Percentiles rank a stretch among this genome's conserved stretches.
These are phyloP conservation scores for Lablab purpureus DNA, from an alignment of 306 rosid genomes.

Conservation along the genomic window DNA sequence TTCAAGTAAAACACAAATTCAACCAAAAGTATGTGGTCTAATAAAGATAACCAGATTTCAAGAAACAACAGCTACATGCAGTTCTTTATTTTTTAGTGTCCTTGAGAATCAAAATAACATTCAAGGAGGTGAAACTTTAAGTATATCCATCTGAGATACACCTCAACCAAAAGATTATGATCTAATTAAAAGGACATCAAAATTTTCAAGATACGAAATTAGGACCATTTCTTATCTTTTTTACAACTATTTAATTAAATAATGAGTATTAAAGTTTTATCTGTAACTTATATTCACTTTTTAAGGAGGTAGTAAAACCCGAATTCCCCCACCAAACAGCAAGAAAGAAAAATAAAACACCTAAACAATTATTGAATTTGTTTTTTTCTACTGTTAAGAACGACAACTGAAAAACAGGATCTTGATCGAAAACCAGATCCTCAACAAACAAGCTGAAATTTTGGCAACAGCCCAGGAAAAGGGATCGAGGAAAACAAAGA, in stretches of 20 bases:
- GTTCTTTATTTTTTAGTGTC: background rate
- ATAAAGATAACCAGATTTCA: background rate
- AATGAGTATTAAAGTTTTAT: background rate
- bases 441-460: background rate
- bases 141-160: background rate
- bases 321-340: background rate
- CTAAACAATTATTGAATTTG: background rate
- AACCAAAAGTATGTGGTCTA: background rate
- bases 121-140: background rate
- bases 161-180: background rate
- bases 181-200: background rate
- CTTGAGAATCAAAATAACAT: background rate
- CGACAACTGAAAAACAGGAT: background rate
- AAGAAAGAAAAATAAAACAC: background rate
- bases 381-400: background rate
- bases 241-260: background rate
- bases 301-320: background rate
- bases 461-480: background rate
- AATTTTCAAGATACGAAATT: background rate
- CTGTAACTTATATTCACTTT: background rate
- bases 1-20: background rate
- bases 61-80: background rate
- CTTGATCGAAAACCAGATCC: constrained; percentile 3
- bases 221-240: background rate
- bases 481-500: background rate